Conservation (phyloP, 345 rosid genomes). For the Boechera retrofracta region DNA sequence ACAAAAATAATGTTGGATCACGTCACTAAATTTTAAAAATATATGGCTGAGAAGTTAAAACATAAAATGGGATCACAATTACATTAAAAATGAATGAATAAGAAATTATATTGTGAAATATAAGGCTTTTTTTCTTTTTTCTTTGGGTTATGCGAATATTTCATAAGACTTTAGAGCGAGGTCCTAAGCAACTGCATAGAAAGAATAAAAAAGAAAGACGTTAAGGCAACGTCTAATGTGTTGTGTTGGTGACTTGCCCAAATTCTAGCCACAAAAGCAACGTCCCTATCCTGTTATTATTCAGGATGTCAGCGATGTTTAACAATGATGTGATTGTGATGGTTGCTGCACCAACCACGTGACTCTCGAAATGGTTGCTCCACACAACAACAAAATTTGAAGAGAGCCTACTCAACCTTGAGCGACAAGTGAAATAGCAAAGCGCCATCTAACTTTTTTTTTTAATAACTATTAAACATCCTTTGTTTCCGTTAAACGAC, state of each 20-base stretch:
- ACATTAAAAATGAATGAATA: too few species aligned
- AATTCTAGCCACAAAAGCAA: background rate
- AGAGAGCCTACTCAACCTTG: background rate
- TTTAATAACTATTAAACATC: background rate
- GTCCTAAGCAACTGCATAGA: too few species aligned
- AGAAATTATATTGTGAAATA: too few species aligned
- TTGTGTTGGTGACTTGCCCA: background rate
- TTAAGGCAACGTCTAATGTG: background rate
- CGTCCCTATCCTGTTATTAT: background rate
- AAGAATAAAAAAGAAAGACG: too few species aligned
- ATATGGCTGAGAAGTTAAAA: too few species aligned
- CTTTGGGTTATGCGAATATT: too few species aligned
- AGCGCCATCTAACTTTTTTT: background rate
- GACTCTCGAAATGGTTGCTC: background rate
- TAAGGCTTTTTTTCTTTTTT: too few species aligned
- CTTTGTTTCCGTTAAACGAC: background rate
- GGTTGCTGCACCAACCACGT: conserved; percentile 31
- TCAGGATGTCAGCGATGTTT: background rate
- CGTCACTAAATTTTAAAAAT: too few species aligned
- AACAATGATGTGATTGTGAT: background rate
- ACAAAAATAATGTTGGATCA: too few species aligned
- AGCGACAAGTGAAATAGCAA: background rate
- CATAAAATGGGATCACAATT: too few species aligned
- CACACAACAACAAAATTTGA: background rate
- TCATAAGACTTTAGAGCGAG: too few species aligned